These are phyloP conservation scores for Tylopilus plumbeoviolaceoides DNA, from an alignment of 768 basidiomycete genomes.

Conservation along the genomic window DNA sequence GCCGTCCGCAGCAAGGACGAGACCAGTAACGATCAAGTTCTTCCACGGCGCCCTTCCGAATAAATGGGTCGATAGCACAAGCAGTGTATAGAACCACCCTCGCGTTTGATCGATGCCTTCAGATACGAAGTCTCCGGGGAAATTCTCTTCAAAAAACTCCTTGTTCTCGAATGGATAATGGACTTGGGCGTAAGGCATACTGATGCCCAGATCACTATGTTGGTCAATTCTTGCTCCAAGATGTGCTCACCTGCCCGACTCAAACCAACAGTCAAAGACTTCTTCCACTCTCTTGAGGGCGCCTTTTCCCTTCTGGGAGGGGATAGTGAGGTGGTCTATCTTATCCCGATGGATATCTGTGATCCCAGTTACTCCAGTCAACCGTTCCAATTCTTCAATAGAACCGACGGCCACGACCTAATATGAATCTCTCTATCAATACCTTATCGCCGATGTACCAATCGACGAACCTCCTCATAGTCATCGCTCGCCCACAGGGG, in stretches of 20 bases:
- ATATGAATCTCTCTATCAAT: neutral
- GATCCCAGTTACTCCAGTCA: slow-evolving; percentile 82
- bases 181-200: slow-evolving; percentile 97
- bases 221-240: neutral
- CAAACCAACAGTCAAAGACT: slow-evolving; percentile 99
- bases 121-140: slow-evolving; percentile 95
- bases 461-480: slow-evolving; percentile 60
- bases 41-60: slow-evolving; percentile 96
- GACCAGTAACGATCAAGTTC: slow-evolving; percentile 93
- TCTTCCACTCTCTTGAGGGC: slow-evolving; percentile 87
- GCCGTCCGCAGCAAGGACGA: slow-evolving; percentile 93
- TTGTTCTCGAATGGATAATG: slow-evolving; percentile 99
- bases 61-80: slow-evolving; percentile 93
- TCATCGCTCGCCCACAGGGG: slow-evolving; percentile 97
- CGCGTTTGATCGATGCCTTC: slow-evolving; percentile 99
- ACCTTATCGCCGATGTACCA: neutral
- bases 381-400: slow-evolving; percentile 77
- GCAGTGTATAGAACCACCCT: slow-evolving; percentile 99
- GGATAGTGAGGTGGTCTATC: slow-evolving; percentile 95
- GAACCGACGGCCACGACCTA: slow-evolving; percentile 86
- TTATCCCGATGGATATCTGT: slow-evolving; percentile 90
- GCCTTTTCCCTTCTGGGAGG: slow-evolving; percentile 86
- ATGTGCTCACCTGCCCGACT: slow-evolving; percentile 82
- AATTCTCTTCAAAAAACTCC: slow-evolving; percentile 75
- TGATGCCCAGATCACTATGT: slow-evolving; percentile 28